Base-by-base conservation (phyloP, 164 flowering plant genomes). In the Magnolia sinica region DNA sequence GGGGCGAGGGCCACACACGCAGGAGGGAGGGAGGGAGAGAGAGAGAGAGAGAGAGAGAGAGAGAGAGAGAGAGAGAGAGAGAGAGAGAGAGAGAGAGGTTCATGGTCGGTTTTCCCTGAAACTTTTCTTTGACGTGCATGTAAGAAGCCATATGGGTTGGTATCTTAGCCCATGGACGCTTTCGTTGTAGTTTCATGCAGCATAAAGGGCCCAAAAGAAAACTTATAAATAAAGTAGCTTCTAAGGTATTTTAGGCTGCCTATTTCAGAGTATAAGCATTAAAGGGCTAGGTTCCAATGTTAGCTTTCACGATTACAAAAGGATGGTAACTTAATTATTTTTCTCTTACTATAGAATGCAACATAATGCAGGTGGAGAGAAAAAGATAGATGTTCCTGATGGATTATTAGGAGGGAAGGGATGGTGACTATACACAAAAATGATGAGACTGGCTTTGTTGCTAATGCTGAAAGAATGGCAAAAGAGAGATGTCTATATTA, bases 161-260 rank as follows among this genome's bases (percentile, higher is more conserved):
- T 68, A 67, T 31, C 23, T 76, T 72, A 52, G 78, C 77, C 81
- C 55, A 77, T 64, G 78, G 76, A 82, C 87, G 87, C 64, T 79
- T 87, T 89, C 91, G 79, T 77, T 23, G 89, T 79, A 84, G 88
- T 87, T 87, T 86, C 91, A 83, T 11, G n/a, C 70, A 81, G 89
- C 86, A 90, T 86, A 88, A 87, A 88, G 87, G 70, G 61, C 68
- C 63, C 50, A 18, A 73, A 37, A 51, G 76, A 10, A 27, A 29
- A 73, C 18, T 27, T 23, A 20, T 61, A 20, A 29, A 73, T 31
- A 20, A 37, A 45, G 50, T 65, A 6, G 20, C 50, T 22, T 3
- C 50, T 16, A 20, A 8, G 20, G 22, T 50, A 50, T 9, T 50
- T 29, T 50, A 78, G 64, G 67, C 68, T 24, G 64, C 70, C 68